phyloP scores from a whole-genome alignment of 306 rosid genomes.

The Rosa persica region DNA sequence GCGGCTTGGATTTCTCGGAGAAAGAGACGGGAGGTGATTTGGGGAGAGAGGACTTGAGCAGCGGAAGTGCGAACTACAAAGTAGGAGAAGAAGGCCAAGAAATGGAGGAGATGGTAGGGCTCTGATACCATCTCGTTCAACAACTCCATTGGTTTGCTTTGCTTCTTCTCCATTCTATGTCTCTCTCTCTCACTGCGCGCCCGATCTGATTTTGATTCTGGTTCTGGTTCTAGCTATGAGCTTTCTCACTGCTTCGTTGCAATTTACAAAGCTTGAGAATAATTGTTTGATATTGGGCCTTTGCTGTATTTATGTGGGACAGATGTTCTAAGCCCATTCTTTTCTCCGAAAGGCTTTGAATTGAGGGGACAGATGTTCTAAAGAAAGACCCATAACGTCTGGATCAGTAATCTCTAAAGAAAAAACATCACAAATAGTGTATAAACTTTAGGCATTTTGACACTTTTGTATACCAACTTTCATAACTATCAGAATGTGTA shows the following conservation, averaged over 20 bases:
- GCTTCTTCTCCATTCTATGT: conserved; percentile 29
- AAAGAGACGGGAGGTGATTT: conserved; percentile 43
- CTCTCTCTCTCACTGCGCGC: neutral
- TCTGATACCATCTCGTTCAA: conserved; percentile 67
- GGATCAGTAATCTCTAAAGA: too few relatives aligned
- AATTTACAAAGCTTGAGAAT: neutral
- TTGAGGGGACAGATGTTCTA: too few relatives aligned
- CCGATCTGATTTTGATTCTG: conserved; percentile 23
- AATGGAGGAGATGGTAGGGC: conserved; percentile 71
- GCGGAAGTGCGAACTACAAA: conserved; percentile 64
- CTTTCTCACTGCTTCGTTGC: neutral
- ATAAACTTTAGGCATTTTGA: too few relatives aligned
- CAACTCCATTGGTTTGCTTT: conserved; percentile 38
- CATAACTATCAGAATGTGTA: too few relatives aligned
- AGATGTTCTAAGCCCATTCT: neutral
- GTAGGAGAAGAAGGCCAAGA: conserved; percentile 80
- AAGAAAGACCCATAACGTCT: too few relatives aligned
- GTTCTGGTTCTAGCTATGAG: neutral
- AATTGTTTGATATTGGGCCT: neutral
- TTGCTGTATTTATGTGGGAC: neutral
- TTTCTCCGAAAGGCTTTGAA: too few relatives aligned
- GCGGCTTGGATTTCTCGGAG: conserved; percentile 73
- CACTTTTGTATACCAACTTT: too few relatives aligned
- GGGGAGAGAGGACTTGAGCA: conserved; percentile 39
- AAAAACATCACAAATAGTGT: too few relatives aligned